Percentiles rank a stretch among this genome's conserved stretches.
phyloP scores from a whole-genome alignment of 257 asterid species.

The Solanum raphanifolium region DNA sequence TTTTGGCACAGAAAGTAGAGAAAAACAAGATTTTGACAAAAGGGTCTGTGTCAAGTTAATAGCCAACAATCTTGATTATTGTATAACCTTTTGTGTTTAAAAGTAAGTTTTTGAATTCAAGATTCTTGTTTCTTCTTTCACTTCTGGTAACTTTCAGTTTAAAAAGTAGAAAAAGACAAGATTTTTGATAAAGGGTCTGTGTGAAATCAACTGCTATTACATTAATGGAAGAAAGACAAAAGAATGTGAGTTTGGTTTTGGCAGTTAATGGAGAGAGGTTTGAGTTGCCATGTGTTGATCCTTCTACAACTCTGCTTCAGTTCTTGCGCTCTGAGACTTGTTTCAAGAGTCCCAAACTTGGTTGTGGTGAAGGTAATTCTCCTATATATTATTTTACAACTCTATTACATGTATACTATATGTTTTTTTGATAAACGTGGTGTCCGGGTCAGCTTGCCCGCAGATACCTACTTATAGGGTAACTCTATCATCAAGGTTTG shows the following conservation, averaged over 20 bases:
- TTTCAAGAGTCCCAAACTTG: conserved; percentile 70
- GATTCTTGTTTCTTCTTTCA: not conserved
- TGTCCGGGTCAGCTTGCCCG: not conserved
- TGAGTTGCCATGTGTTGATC: not conserved
- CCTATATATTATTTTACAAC: not conserved
- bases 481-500: not conserved
- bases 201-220: not conserved
- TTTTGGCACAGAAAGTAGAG: not conserved
- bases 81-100: not conserved
- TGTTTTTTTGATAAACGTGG: not conserved
- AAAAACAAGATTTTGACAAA: not conserved
- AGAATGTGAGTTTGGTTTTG: not conserved
- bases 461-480: not conserved
- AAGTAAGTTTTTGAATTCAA: not conserved
- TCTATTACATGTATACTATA: not conserved
- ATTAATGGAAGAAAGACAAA: not conserved
- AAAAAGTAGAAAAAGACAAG: not conserved
- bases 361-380: conserved; percentile 67
- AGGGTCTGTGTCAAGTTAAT: not conserved
- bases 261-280: not conserved
- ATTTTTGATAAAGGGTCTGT: not conserved
- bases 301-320: conserved; percentile 61
- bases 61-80: no score
- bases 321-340: conserved; percentile 53
- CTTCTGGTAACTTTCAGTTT: not conserved